Evolutionary conservation across 2,329 filamentous ascomycete genomes (phyloP), one percentile per base, ranked within the genome.

Genomic region (Beauveria australis): DNA sequence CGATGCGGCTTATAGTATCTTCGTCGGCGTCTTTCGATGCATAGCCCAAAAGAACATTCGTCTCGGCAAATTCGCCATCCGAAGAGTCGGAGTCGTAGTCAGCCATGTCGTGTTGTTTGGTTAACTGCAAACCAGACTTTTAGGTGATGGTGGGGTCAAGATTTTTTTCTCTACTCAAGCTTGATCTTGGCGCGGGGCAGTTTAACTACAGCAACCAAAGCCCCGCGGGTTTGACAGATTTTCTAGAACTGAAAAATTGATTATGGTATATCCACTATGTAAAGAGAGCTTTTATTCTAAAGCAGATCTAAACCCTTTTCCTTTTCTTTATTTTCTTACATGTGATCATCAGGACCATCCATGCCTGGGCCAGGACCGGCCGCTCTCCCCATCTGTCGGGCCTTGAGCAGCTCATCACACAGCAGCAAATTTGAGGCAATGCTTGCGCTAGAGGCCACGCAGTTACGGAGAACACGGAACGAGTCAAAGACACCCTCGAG

Each of bases 331-430:
- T 47, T 59, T 56, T 62, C 44, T 62, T 78, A 80, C 76, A 78
- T 74, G 72, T 77, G 77, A 71, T 81, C 75, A 68, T 81, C 79
- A 47, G 80, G 79, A 18, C 81, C 84, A 66, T 87, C 85, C 81
- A 86, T 86, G 62, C 83, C 84, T 4, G 84, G 83, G 7, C 85
- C 85, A 2, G 85, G 85, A 24, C 83, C 83, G 44, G 76, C 81
- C 74, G 79, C 76, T 70, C 85, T 79, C 53, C 83, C 88, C 94
- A 99, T 99, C 79, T 99, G 93, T 73, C 94, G 84, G 63, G 94
- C 94, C 82, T 99, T 99, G 69, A 99, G 81, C 79, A 99, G 83
- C 81, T 99, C 94, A 71, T 99, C 94, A 71, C 94, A 99, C 54
- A 99, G 83, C 66, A 99, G 79, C 65, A 99, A 80, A 78, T 99